Evolutionary conservation across 2,329 filamentous ascomycete species (phyloP).

Genomic region (Ascochyta koolunga): DNA sequence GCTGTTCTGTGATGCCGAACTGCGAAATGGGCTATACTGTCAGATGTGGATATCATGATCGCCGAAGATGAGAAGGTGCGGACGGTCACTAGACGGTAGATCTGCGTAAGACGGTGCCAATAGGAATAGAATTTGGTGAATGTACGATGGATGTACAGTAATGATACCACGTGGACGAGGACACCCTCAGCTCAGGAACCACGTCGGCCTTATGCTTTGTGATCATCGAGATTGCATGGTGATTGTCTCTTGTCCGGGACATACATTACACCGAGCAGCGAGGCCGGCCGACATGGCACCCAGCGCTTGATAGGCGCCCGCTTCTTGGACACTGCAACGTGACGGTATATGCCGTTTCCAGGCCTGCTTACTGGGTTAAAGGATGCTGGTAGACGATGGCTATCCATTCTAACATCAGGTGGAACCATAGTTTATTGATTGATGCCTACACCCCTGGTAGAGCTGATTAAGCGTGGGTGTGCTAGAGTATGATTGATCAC

Average conservation of each 20-base stretch:
- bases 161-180: slow-evolving; percentile 14
- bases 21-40: background rate
- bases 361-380: background rate
- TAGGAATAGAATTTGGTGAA: background rate
- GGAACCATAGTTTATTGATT: too few relatives aligned
- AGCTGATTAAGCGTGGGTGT: background rate
- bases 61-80: background rate
- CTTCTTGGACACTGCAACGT: background rate
- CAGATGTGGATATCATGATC: background rate
- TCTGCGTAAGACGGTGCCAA: slow-evolving; percentile 9
- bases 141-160: slow-evolving; percentile 3
- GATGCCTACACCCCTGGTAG: background rate
- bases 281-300: background rate
- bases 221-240: slow-evolving; percentile 5
- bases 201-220: slow-evolving; percentile 8
- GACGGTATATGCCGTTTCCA: background rate
- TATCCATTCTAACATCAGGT: background rate
- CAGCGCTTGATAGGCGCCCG: slow-evolving; percentile 15
- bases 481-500: background rate
- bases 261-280: slow-evolving; percentile 8
- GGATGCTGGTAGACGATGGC: background rate
- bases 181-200: slow-evolving; percentile 3
- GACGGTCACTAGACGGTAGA: slow-evolving; percentile 5
- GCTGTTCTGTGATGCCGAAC: background rate
- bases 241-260: background rate